A percentile compares a stretch with the other conserved stretches of the same genome.
phyloP scores from a whole-genome alignment of 1,139 yeast genomes.

The Candida buenavistaensis region DNA sequence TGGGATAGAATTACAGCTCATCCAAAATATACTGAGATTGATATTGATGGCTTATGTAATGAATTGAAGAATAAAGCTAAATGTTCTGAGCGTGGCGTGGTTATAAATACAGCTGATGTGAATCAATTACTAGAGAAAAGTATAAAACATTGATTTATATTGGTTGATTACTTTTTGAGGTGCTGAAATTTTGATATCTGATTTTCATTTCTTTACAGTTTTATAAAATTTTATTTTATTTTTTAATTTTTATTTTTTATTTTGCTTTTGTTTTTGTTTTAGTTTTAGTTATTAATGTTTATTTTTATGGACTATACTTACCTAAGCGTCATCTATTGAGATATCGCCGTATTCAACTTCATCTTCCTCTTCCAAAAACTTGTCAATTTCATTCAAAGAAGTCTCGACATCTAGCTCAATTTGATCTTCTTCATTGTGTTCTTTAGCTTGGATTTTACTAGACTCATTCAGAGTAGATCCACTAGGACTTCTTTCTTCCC shows the following conservation, averaged over 20 bases:
- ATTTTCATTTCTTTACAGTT: too few relatives aligned
- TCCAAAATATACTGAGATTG: conserved; percentile 89
- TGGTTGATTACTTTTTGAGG: neutral
- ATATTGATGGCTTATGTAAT: conserved; percentile 86
- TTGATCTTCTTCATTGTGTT: conserved; percentile 11
- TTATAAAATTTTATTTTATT: too few relatives aligned
- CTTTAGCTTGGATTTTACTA: too few relatives aligned
- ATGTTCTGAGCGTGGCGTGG: conserved; percentile 90
- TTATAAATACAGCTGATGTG: conserved; percentile 77
- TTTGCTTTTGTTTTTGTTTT: neutral
- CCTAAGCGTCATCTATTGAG: conserved; percentile 18
- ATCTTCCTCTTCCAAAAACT: conserved; percentile 40
- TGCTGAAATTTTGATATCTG: conserved; percentile 2
- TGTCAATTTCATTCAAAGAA: conserved; percentile 33
- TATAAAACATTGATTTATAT: conserved; percentile 15
- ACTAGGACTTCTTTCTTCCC: neutral
- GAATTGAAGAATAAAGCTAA: conserved; percentile 93
- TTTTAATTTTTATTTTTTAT: too few relatives aligned
- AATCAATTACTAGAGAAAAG: conserved; percentile 56
- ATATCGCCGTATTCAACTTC: conserved; percentile 38
- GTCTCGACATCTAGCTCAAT: conserved; percentile 19
- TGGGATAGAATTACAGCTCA: conserved; percentile 96
- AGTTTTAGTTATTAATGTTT: neutral
- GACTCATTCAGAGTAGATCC: too few relatives aligned
- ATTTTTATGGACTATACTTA: too few relatives aligned